These are phyloP conservation scores for Exophiala oligosperma DNA, from an alignment of 2,329 filamentous ascomycete genomes.

Conservation along the genomic window DNA sequence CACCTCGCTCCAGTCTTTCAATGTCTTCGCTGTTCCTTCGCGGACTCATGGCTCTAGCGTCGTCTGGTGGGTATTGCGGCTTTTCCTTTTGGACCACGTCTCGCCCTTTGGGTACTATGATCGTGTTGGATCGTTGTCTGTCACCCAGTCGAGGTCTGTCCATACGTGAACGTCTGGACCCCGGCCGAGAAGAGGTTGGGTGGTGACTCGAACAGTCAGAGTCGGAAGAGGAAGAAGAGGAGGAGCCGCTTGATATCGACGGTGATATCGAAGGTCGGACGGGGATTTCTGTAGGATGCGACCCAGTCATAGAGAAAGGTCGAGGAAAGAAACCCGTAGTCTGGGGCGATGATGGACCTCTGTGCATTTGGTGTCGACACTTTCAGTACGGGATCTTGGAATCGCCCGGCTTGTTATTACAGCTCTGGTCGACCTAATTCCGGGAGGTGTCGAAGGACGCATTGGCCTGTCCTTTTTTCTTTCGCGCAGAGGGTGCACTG, in stretches of 20 bases:
- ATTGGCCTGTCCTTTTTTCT: constrained; percentile 11
- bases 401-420: constrained; percentile 11
- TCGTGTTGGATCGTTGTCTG: constrained; percentile 77
- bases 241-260: constrained; percentile 32
- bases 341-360: constrained; percentile 13
- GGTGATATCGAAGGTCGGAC: constrained; percentile 21
- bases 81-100: constrained; percentile 71
- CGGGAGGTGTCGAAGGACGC: constrained; percentile 17
- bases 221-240: constrained; percentile 49
- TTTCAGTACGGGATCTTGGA: background rate
- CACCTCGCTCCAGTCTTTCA: constrained; percentile 80
- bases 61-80: constrained; percentile 77
- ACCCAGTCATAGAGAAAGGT: constrained; percentile 17
- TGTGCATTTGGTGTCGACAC: constrained; percentile 11
- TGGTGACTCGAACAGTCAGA: constrained; percentile 46
- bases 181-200: constrained; percentile 55
- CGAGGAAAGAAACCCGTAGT: constrained; percentile 19
- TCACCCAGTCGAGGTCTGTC: constrained; percentile 68
- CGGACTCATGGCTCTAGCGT: constrained; percentile 93
- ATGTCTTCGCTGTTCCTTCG: constrained; percentile 87
- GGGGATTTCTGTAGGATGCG: constrained; percentile 2
- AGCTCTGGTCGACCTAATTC: constrained; percentile 14
- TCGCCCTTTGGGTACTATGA: constrained; percentile 77
- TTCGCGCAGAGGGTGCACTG: constrained; percentile 4
- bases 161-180: constrained; percentile 41